A percentile compares a stretch with the other conserved stretches of the same genome.
phyloP scores from a whole-genome alignment of 805 yeast genomes.

The Ogataea parapolymorpha region DNA sequence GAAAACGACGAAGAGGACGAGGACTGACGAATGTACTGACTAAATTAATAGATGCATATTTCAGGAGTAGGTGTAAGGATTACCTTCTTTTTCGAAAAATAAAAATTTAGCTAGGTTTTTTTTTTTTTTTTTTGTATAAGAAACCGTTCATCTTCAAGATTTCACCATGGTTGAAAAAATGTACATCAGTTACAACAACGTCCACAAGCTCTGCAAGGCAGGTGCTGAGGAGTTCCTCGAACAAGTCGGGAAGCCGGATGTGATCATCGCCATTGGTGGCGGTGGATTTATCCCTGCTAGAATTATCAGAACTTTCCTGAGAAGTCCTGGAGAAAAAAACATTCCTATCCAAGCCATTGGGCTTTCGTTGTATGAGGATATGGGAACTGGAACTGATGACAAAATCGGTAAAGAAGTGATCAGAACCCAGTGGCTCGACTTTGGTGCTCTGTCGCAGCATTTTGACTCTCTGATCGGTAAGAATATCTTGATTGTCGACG shows the following conservation, averaged over 20 bases:
- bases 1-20: constrained; percentile 10
- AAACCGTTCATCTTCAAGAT: not conserved
- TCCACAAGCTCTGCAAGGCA: constrained; percentile 76
- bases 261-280: constrained; percentile 68
- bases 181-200: constrained; percentile 73
- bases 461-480: constrained; percentile 78
- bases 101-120: not conserved
- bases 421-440: constrained; percentile 89
- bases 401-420: constrained; percentile 75
- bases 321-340: constrained; percentile 55
- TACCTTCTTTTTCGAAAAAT: not conserved
- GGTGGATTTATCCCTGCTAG: constrained; percentile 73
- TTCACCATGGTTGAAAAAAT: constrained; percentile 41
- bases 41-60: constrained; percentile 1
- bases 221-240: constrained; percentile 32
- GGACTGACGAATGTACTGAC: not conserved
- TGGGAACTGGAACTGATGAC: constrained; percentile 43
- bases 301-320: constrained; percentile 61
- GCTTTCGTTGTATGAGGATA: constrained; percentile 58
- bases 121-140: constrained; percentile 4
- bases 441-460: constrained; percentile 65
- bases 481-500: constrained; percentile 78
- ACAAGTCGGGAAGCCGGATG: constrained; percentile 40
- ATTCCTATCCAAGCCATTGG: constrained; percentile 72
- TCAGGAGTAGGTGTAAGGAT: not conserved